Base-by-base conservation (phyloP, 495 filamentous ascomycete species). In the Apiosordaria backusii region DNA sequence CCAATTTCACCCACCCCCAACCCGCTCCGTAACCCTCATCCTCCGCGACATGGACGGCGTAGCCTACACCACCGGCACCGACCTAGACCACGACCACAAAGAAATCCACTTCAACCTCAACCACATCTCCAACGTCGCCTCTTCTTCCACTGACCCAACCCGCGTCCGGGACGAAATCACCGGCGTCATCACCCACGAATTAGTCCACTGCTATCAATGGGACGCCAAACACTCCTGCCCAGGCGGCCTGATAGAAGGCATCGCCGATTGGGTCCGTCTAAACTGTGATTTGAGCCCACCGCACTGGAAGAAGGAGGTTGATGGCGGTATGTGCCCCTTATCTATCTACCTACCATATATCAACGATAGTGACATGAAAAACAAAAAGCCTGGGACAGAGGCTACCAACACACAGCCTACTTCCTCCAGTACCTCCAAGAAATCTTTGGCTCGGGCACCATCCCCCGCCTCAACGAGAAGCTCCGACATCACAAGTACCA, bases 171-270 rank as follows among this genome's bases (percentile, higher is more conserved):
- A 84, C 35, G 95, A 99, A 78, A 87, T 98, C 64, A 77, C 82
- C 13, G 95, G 95, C 50, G 92, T 99, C 2, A 71, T 99, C 9
- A 86, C 87, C 0, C 95, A 99, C 75, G 95, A 99, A 78, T 89
- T 97, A 67, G 95, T 98, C 13, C 95, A 99, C 75, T 97, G 93
- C 79, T 96, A 90, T 79, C 95, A 99, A 75, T 92, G 90, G 77
- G 87, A 90, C 62, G 89, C 83, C 1, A 79, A 77, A 2, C 85
- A 84, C 0, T 82, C 79, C 4, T 84, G 83, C 18, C 94, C 94
- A 0, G 88, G 88, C 16, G 95, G 95, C 0, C 69, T 99, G 66
- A 89, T 96, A 63, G 95, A 99, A 74, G 95, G 95, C 0, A 87
- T 99, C 63, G 94, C 95, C 18, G 95, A 99, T 74, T 99, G 92